These are phyloP conservation scores for Spizellomyces punctatus DNA, from an alignment of 192 early-diverging fungal genomes.

Conservation along the genomic window DNA sequence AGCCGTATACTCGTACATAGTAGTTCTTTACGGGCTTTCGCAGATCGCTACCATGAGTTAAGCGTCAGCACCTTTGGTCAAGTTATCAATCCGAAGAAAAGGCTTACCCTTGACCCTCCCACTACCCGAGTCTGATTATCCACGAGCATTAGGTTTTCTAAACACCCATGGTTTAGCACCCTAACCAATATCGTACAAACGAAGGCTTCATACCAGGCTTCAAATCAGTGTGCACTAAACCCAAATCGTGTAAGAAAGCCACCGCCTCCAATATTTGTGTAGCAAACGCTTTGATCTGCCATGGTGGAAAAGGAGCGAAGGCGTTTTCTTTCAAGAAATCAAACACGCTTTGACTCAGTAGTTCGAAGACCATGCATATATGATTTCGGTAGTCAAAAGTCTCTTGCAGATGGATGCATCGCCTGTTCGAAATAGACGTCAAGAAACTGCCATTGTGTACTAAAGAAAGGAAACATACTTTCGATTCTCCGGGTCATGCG, in stretches of 20 bases:
- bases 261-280: constrained; percentile 84
- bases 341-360: constrained; percentile 84
- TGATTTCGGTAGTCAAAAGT: constrained; percentile 90
- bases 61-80: background rate
- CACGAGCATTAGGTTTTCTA: constrained; percentile 38
- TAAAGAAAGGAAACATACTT: constrained; percentile 57
- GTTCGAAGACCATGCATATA: constrained; percentile 98
- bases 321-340: constrained; percentile 94
- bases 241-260: constrained; percentile 85
- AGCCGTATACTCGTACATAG: constrained; percentile 75
- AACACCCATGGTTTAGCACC: background rate
- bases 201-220: constrained; percentile 66
- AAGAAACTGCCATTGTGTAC: constrained; percentile 5
- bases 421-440: constrained; percentile 46
- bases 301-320: constrained; percentile 84
- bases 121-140: constrained; percentile 14
- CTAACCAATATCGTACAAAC: no score
- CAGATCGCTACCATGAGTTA: constrained; percentile 20
- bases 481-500: constrained; percentile 76
- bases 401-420: constrained; percentile 85
- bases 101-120: background rate
- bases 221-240: constrained; percentile 93
- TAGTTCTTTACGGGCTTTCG: constrained; percentile 65
- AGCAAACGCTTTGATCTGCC: constrained; percentile 85
- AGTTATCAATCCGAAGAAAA: background rate